Evolutionary conservation across 495 filamentous ascomycete genomes (phyloP).

Genomic region (Peziza echinospora): DNA sequence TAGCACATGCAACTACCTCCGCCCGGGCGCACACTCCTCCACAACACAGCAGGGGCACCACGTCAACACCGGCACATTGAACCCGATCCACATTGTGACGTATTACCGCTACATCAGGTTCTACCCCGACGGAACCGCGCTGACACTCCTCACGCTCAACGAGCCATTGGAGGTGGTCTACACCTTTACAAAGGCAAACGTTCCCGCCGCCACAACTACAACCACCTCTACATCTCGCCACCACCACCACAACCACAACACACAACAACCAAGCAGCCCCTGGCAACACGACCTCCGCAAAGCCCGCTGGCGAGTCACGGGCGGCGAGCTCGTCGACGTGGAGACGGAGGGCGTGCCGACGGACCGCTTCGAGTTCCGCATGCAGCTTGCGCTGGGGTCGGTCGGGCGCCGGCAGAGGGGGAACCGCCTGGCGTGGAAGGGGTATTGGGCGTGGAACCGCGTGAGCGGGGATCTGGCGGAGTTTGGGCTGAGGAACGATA

Average conservation of each 20-base stretch:
- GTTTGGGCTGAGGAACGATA: constrained; percentile 64
- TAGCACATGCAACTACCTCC: constrained; percentile 82
- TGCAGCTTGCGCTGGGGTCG: constrained; percentile 46
- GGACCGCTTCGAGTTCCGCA: constrained; percentile 56
- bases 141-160: constrained; percentile 53
- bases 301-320: constrained; percentile 23
- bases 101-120: constrained; percentile 94
- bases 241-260: constrained; percentile 19
- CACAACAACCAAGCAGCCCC: constrained; percentile 24
- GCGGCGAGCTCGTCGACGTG: constrained; percentile 48
- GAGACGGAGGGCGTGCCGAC: constrained; percentile 62
- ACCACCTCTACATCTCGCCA: constrained; percentile 14
- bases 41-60: no score
- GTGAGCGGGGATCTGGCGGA: constrained; percentile 78
- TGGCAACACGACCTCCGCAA: constrained; percentile 15
- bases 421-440: constrained; percentile 72
- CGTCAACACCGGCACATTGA: constrained; percentile 28
- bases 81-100: constrained; percentile 85
- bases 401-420: constrained; percentile 33
- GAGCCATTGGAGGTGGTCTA: constrained; percentile 74
- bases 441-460: constrained; percentile 77
- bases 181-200: constrained; percentile 29
- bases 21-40: constrained; percentile 38
- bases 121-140: constrained; percentile 67
- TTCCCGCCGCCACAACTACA: constrained; percentile 16